phyloP scores from a whole-genome alignment of 2,329 filamentous ascomycete genomes.

The Penicillium expansum region DNA sequence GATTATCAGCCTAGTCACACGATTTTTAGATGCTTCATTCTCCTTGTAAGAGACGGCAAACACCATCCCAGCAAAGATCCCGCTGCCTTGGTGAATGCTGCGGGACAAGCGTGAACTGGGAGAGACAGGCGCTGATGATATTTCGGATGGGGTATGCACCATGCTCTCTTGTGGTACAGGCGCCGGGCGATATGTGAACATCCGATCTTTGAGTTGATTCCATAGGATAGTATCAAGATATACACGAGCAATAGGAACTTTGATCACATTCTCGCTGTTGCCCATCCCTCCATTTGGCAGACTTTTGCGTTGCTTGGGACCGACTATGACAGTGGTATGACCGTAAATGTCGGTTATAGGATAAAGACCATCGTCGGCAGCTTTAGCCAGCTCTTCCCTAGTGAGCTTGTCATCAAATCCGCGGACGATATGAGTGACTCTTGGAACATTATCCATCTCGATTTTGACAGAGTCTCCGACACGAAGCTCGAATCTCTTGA shows the following conservation, averaged over 20 bases:
- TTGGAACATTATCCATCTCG: slow-evolving; percentile 43
- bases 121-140: slow-evolving; percentile 44
- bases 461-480: slow-evolving; percentile 49
- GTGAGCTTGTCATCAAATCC: slow-evolving; percentile 41
- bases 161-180: slow-evolving; percentile 17
- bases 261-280: slow-evolving; percentile 34
- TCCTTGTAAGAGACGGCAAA: slow-evolving; percentile 77
- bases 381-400: slow-evolving; percentile 26
- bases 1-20: slow-evolving; percentile 61
- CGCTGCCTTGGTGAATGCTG: slow-evolving; percentile 30
- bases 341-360: slow-evolving; percentile 46
- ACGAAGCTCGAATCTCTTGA: slow-evolving; percentile 47
- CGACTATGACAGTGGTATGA: slow-evolving; percentile 41
- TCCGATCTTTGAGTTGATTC: slow-evolving; percentile 45
- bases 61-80: slow-evolving; percentile 74
- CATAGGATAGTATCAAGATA: slow-evolving; percentile 49
- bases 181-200: slow-evolving; percentile 32
- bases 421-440: slow-evolving; percentile 43
- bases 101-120: slow-evolving; percentile 52
- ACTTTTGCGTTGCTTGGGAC: slow-evolving; percentile 44
- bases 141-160: slow-evolving; percentile 40
- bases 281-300: slow-evolving; percentile 34
- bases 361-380: slow-evolving; percentile 22
- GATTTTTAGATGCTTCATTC: slow-evolving; percentile 55
- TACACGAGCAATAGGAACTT: slow-evolving; percentile 45